These are phyloP conservation scores for Suillus alpinus DNA, from an alignment of 768 basidiomycete species.

Conservation along the genomic window DNA sequence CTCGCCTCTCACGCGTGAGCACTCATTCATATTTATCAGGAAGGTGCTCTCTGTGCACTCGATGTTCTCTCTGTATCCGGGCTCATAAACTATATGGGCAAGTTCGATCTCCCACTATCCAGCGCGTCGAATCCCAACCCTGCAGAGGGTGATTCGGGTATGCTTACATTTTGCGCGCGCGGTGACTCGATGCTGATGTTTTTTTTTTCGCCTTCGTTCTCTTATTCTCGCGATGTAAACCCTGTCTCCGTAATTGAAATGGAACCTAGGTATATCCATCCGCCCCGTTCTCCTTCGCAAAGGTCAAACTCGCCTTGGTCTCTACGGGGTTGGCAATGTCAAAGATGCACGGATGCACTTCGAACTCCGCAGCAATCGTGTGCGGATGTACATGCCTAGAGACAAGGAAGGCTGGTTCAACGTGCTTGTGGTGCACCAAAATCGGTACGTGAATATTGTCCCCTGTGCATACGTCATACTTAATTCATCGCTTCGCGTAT, in stretches of 20 bases:
- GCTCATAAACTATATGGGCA: conserved; percentile 96
- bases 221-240: neutral
- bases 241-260: neutral
- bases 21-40: conserved; percentile 41
- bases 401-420: conserved; percentile 96
- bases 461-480: neutral
- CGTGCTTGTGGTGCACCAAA: conserved; percentile 90
- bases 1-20: neutral
- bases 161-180: neutral
- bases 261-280: conserved; percentile 74
- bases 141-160: neutral
- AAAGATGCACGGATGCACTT: conserved; percentile 97
- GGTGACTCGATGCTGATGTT: neutral
- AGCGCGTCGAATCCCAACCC: conserved; percentile 41
- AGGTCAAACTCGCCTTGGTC: conserved; percentile 79
- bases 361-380: conserved; percentile 89
- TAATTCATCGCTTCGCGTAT: neutral
- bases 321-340: conserved; percentile 96
- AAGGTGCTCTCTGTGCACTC: conserved; percentile 93
- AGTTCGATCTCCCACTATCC: conserved; percentile 80
- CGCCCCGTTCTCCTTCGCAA: conserved; percentile 89
- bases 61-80: conserved; percentile 94
- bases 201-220: neutral
- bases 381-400: conserved; percentile 93
- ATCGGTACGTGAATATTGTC: conserved; percentile 54